Percentiles rank a stretch among this genome's conserved stretches.
phyloP scores from a whole-genome alignment of 73 alveolate genomes.

The Breviolum minutum region DNA sequence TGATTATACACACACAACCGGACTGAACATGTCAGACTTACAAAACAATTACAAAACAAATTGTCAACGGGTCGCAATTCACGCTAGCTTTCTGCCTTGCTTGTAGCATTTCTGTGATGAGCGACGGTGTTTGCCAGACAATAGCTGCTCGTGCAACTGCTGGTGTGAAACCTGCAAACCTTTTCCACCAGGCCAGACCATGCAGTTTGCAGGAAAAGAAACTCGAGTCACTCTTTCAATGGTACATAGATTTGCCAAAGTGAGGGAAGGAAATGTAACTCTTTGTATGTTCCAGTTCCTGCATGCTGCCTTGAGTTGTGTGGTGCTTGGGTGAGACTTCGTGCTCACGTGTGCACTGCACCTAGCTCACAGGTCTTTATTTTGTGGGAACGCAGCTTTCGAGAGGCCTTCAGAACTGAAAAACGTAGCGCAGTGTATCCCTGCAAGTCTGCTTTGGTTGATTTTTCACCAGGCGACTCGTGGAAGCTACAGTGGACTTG shows the following conservation, averaged over 20 bases:
- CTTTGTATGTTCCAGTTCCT: too few relatives aligned
- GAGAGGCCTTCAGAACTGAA: constrained; percentile 17
- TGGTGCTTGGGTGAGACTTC: too few relatives aligned
- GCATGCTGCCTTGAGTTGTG: too few relatives aligned
- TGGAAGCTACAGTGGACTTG: constrained; percentile 55
- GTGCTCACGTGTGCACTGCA: background rate
- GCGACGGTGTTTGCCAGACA: constrained; percentile 11
- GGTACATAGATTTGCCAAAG: too few relatives aligned
- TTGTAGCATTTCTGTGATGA: background rate
- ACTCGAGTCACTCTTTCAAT: too few relatives aligned
- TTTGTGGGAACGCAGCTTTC: constrained; percentile 81
- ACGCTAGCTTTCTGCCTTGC: background rate
- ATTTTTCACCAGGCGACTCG: constrained; percentile 46
- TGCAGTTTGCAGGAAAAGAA: background rate
- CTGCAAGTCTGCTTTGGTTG: background rate
- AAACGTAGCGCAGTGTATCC: background rate
- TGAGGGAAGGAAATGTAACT: too few relatives aligned
- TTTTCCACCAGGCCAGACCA: constrained; percentile 30
- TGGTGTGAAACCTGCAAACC: constrained; percentile 58
- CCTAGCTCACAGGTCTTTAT: constrained; percentile 28
- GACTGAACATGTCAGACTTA: too few relatives aligned
- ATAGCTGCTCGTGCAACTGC: constrained; percentile 82
- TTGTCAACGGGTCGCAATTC: too few relatives aligned
- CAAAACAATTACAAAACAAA: too few relatives aligned
- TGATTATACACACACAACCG: too few relatives aligned